A percentile compares a stretch with the other conserved stretches of the same genome.
Conservation (phyloP, 2,329 filamentous ascomycete genomes). For the Penicillium sp. region DNA sequence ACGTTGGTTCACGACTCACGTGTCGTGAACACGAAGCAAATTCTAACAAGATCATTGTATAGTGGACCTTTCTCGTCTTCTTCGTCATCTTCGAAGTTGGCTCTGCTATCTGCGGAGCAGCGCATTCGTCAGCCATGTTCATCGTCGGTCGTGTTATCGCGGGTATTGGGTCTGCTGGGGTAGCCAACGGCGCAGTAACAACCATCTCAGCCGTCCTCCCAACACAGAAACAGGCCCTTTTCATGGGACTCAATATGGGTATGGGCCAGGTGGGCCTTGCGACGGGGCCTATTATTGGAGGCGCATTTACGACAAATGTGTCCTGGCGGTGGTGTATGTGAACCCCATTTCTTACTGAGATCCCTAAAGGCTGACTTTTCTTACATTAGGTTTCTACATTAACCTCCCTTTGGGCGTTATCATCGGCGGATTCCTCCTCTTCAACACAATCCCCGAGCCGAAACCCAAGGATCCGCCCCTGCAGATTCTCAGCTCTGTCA, state of each 20-base stretch:
- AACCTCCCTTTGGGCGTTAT: constrained; percentile 38
- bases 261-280: constrained; percentile 18
- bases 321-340: constrained; percentile 39
- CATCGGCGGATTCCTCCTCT: constrained; percentile 27
- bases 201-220: constrained; percentile 23
- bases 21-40: background rate
- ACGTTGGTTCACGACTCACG: background rate
- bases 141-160: constrained; percentile 29
- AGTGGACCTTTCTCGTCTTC: constrained; percentile 34
- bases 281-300: constrained; percentile 37
- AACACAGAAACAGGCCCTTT: constrained; percentile 17
- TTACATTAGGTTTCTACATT: constrained; percentile 35
- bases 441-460: constrained; percentile 31
- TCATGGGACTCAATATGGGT: constrained; percentile 23
- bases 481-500: constrained; percentile 23
- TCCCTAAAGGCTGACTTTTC: background rate
- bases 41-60: constrained; percentile 1
- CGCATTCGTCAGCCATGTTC: constrained; percentile 30
- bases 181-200: constrained; percentile 22
- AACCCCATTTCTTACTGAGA: background rate
- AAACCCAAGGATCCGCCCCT: constrained; percentile 20
- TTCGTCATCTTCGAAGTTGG: constrained; percentile 39
- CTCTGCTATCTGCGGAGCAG: constrained; percentile 28
- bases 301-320: constrained; percentile 35
- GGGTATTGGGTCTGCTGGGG: constrained; percentile 26